Percentiles rank a stretch among this genome's conserved stretches.
Conservation (phyloP, 768 basidiomycete genomes). For the Strobilomyces dryophilus region DNA sequence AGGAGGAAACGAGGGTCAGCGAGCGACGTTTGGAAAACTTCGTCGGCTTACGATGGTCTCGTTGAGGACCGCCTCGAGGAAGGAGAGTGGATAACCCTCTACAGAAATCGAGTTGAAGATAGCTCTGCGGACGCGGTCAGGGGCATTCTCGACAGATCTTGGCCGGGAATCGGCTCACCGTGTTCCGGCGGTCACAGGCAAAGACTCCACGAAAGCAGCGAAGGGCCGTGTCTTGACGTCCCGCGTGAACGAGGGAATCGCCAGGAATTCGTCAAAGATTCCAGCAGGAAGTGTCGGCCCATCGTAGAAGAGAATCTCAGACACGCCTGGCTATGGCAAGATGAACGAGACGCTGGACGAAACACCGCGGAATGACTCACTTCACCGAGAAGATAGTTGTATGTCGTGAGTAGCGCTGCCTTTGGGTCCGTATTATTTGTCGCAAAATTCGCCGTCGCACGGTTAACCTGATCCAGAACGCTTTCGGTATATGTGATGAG, state of each 20-base stretch:
- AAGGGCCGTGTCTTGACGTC: conserved; percentile 14
- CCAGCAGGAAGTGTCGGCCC: conserved; percentile 27
- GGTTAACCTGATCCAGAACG: conserved; percentile 10
- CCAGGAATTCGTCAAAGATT: conserved; percentile 23
- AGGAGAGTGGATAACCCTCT: conserved; percentile 3
- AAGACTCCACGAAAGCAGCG: conserved; percentile 10
- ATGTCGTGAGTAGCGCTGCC: conserved; percentile 39
- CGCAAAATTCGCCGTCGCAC: conserved; percentile 20
- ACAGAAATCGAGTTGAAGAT: conserved; percentile 12
- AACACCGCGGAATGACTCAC: background rate
- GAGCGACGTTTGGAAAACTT: background rate
- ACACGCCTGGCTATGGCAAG: background rate
- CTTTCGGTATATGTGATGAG: conserved; percentile 30
- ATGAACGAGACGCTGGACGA: conserved; percentile 8
- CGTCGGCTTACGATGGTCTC: conserved; percentile 13
- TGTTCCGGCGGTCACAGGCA: background rate
- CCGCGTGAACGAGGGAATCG: conserved; percentile 5
- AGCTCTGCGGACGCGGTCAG: background rate
- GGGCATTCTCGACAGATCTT: background rate
- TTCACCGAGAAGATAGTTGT: conserved; percentile 25
- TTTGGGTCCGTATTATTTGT: conserved; percentile 20
- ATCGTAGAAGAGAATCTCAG: conserved; percentile 51
- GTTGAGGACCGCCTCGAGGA: conserved; percentile 15
- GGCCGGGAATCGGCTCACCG: background rate
- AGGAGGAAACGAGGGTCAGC: conserved; percentile 6